phyloP scores from a whole-genome alignment of 768 basidiomycete genomes.

The Termitomyces sp. region DNA sequence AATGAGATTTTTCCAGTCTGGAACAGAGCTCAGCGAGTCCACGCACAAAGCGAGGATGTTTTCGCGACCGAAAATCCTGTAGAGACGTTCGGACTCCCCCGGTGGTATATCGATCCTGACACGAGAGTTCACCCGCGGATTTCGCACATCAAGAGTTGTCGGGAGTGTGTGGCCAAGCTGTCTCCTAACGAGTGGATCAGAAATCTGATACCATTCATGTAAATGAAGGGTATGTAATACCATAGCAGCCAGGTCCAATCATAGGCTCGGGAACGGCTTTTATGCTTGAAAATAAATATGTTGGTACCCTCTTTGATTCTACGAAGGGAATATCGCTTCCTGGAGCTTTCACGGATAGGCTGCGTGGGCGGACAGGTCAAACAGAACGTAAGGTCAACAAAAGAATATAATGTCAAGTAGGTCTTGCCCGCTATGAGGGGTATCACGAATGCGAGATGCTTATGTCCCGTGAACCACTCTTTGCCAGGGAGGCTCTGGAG shows the following conservation, averaged over 20 bases:
- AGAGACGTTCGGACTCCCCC: slow-evolving; percentile 33
- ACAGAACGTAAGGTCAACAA: slow-evolving; percentile 80
- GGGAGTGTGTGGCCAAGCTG: slow-evolving; percentile 73
- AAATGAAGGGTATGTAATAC: slow-evolving; percentile 35
- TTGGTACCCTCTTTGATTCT: slow-evolving; percentile 64
- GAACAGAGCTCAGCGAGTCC: slow-evolving; percentile 46
- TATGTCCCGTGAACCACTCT: slow-evolving; percentile 65
- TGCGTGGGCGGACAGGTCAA: slow-evolving; percentile 59
- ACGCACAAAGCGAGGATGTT: slow-evolving; percentile 63
- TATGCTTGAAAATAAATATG: slow-evolving; percentile 82
- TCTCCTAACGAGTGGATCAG: slow-evolving; percentile 40
- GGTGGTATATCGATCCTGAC: slow-evolving; percentile 68
- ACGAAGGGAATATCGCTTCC: slow-evolving; percentile 43
- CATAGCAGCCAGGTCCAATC: slow-evolving; percentile 93
- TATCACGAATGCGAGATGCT: slow-evolving; percentile 74
- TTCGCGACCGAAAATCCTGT: slow-evolving; percentile 48
- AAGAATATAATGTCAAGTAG: slow-evolving; percentile 79
- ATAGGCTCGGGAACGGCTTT: slow-evolving; percentile 68
- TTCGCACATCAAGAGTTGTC: slow-evolving; percentile 58
- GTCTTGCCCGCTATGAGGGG: slow-evolving; percentile 63
- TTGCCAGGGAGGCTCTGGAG: slow-evolving; percentile 56
- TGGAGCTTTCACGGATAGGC: slow-evolving; percentile 30
- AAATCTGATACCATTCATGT: neutral
- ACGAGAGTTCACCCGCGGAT: slow-evolving; percentile 60
- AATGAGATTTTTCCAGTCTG: slow-evolving; percentile 60